A percentile compares a stretch with the other conserved stretches of the same genome.
These are phyloP conservation scores for Cutaneotrichosporon cavernicola DNA, from an alignment of 1,284 basidiomycete species.

Conservation along the genomic window DNA sequence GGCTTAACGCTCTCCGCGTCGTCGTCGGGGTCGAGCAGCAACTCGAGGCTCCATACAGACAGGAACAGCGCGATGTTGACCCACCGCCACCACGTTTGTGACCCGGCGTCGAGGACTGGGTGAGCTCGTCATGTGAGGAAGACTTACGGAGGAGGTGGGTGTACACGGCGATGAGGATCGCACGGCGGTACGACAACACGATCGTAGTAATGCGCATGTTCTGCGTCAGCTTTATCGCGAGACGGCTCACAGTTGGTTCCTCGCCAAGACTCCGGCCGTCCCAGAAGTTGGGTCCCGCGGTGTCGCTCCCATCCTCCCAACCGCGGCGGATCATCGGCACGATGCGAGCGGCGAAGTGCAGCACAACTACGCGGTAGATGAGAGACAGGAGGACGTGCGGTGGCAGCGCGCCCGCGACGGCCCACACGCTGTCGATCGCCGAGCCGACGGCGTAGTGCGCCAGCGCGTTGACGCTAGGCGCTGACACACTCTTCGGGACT, in stretches of 20 bases:
- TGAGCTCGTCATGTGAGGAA: not conserved
- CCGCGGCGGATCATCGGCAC: conserved; percentile 66
- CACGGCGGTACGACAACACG: conserved; percentile 50
- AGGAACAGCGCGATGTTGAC: conserved; percentile 52
- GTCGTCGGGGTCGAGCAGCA: conserved; percentile 52
- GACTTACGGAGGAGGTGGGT: conserved; percentile 52
- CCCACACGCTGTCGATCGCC: conserved; percentile 39
- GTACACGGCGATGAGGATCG: conserved; percentile 54
- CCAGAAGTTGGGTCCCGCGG: conserved; percentile 41
- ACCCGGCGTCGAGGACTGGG: conserved; percentile 52
- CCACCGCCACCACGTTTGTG: conserved; percentile 55
- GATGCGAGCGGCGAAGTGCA: conserved; percentile 82
- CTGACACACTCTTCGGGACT: conserved; percentile 19
- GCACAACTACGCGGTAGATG: conserved; percentile 73
- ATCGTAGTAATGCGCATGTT: conserved; percentile 52
- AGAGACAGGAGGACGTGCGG: conserved; percentile 66
- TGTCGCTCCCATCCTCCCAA: conserved; percentile 43
- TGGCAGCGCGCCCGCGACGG: conserved; percentile 41
- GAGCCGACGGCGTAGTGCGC: conserved; percentile 31
- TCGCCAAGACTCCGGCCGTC: conserved; percentile 48
- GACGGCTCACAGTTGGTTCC: conserved; percentile 46
- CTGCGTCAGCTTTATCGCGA: conserved; percentile 20
- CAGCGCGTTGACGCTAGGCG: conserved; percentile 29
- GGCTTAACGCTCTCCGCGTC: conserved; percentile 41
- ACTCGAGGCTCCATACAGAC: conserved; percentile 52